phyloP scores from a whole-genome alignment of 2,329 filamentous ascomycete species.

The Aspergillus transmontanensis region DNA sequence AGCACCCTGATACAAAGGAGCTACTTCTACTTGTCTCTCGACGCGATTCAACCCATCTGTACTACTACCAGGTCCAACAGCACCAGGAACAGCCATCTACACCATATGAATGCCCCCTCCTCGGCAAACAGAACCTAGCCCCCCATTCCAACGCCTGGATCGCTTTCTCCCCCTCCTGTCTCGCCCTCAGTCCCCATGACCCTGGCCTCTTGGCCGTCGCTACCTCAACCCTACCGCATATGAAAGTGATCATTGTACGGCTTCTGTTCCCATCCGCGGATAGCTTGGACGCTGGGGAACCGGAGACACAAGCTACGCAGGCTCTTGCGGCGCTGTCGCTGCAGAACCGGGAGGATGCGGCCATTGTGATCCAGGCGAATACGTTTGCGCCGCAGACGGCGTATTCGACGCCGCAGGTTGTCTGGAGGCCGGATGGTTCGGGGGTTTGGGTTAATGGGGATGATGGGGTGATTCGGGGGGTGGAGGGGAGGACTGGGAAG shows the following conservation, averaged over 20 bases:
- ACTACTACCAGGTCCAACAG: slow-evolving; percentile 52
- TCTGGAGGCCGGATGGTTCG: slow-evolving; percentile 63
- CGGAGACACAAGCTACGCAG: slow-evolving; percentile 54
- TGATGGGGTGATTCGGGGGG: slow-evolving; percentile 62
- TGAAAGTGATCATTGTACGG: slow-evolving; percentile 64
- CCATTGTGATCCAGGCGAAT: slow-evolving; percentile 61
- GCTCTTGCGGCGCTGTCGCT: slow-evolving; percentile 53
- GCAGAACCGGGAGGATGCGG: slow-evolving; percentile 60
- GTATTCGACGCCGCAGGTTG: slow-evolving; percentile 64
- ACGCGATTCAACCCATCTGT: slow-evolving; percentile 61
- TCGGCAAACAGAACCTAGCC: slow-evolving; percentile 63
- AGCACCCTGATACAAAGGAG: slow-evolving; percentile 49
- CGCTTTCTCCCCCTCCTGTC: slow-evolving; percentile 61
- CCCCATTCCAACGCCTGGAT: slow-evolving; percentile 67
- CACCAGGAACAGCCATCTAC: not conserved
- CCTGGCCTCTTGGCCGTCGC: slow-evolving; percentile 59
- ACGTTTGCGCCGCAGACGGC: slow-evolving; percentile 66
- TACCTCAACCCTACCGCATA: slow-evolving; percentile 62
- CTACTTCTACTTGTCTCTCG: slow-evolving; percentile 57
- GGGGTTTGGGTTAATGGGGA: slow-evolving; percentile 68
- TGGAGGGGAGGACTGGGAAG: slow-evolving; percentile 62
- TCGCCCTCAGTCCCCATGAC: slow-evolving; percentile 59
- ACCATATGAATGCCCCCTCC: slow-evolving; percentile 38
- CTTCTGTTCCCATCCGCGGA: slow-evolving; percentile 53
- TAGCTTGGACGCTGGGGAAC: slow-evolving; percentile 20